These are phyloP conservation scores for Hortaea werneckii DNA, from an alignment of 2,329 filamentous ascomycete genomes.

Conservation along the genomic window DNA sequence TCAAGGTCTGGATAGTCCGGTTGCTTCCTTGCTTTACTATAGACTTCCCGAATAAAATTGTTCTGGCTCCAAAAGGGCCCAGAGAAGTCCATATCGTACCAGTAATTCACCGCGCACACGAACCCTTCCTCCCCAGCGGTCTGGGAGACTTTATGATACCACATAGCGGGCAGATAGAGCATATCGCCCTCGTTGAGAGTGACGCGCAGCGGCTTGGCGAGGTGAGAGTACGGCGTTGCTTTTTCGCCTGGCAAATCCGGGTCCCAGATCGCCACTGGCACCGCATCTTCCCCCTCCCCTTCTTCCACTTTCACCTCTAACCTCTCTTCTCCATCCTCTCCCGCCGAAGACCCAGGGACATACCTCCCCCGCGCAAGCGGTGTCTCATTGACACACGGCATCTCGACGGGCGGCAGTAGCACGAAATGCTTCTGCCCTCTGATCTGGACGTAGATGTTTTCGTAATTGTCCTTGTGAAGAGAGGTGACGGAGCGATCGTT, in stretches of 20 bases:
- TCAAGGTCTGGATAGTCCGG: constrained; percentile 16
- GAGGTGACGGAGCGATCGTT: constrained; percentile 60
- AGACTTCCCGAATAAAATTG: constrained; percentile 36
- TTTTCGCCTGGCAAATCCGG: constrained; percentile 47
- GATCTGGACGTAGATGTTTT: constrained; percentile 74
- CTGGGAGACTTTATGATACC: constrained; percentile 78
- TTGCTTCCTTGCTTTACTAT: constrained; percentile 5
- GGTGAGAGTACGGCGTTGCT: constrained; percentile 48
- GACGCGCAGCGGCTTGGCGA: constrained; percentile 54
- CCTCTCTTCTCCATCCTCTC: background rate
- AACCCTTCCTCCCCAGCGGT: constrained; percentile 57
- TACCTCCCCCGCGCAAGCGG: constrained; percentile 51
- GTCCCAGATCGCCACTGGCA: constrained; percentile 68
- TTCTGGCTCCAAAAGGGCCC: constrained; percentile 56
- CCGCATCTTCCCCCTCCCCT: constrained; percentile 28
- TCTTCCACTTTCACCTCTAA: constrained; percentile 11
- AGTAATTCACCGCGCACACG: constrained; percentile 74
- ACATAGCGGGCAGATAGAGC: constrained; percentile 72
- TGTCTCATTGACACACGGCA: constrained; percentile 58
- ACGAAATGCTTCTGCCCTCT: constrained; percentile 65
- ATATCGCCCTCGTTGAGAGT: constrained; percentile 65
- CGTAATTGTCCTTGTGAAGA: constrained; percentile 73
- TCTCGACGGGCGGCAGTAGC: constrained; percentile 60
- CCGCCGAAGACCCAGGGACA: constrained; percentile 18
- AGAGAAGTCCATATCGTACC: constrained; percentile 73